Conservation (phyloP, 2,329 filamentous ascomycete genomes). For the Lasiodiplodia gonubiensis region DNA sequence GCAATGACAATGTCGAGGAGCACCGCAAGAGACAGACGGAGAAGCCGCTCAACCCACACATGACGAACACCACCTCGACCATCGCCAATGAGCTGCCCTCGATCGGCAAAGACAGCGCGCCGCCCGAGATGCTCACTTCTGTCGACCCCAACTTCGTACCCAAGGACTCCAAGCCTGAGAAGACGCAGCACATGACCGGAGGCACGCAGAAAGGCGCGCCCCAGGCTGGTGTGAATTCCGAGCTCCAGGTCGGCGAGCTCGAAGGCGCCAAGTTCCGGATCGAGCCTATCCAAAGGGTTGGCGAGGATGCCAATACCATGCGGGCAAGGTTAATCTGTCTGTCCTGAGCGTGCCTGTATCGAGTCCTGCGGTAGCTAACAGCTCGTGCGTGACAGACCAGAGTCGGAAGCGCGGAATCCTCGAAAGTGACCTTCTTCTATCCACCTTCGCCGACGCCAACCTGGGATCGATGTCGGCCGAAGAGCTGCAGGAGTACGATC, state of each 20-base stretch:
- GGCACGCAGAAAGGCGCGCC: constrained; percentile 62
- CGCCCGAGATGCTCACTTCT: constrained; percentile 65
- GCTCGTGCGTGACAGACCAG: constrained; percentile 70
- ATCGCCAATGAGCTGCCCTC: constrained; percentile 67
- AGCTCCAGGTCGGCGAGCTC: constrained; percentile 82
- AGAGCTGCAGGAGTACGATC: constrained; percentile 84
- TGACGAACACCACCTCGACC: constrained; percentile 69
- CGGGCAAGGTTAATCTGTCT: constrained; percentile 80
- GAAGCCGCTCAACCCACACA: constrained; percentile 64
- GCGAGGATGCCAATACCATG: constrained; percentile 85
- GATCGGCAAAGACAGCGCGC: constrained; percentile 61
- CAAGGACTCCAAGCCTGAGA: constrained; percentile 65
- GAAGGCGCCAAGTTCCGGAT: constrained; percentile 85
- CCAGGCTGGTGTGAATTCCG: constrained; percentile 56
- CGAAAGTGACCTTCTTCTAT: constrained; percentile 93
- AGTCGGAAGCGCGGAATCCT: constrained; percentile 95
- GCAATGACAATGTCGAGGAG: constrained; percentile 59
- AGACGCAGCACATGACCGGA: constrained; percentile 69
- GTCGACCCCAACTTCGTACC: constrained; percentile 63
- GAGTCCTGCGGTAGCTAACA: constrained; percentile 8
- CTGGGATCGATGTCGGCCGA: constrained; percentile 73
- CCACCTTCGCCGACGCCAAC: constrained; percentile 86
- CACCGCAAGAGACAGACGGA: constrained; percentile 63
- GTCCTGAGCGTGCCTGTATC: constrained; percentile 38
- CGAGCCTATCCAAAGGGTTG: constrained; percentile 82